Evolutionary conservation across 2,329 filamentous ascomycete genomes (phyloP).

Genomic region (Chaetomium olivaceum): DNA sequence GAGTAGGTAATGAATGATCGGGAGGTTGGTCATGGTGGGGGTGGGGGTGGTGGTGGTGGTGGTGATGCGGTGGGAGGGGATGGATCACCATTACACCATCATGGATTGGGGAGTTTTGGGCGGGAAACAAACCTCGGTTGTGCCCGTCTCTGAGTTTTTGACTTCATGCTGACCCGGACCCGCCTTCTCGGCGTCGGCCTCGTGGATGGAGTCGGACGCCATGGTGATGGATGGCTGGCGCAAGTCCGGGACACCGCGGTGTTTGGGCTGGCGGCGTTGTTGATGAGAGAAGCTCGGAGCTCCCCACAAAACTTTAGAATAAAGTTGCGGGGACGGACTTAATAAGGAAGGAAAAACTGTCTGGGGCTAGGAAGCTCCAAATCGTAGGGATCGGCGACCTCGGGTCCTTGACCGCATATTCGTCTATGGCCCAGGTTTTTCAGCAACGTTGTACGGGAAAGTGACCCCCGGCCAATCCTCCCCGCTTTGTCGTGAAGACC

Average conservation of each 20-base stretch:
- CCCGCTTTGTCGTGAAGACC: background rate
- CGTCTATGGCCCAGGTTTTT: background rate
- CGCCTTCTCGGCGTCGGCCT: slow-evolving; percentile 12
- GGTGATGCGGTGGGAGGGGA: background rate
- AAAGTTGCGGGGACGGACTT: background rate
- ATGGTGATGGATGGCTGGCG: background rate
- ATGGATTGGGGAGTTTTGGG: background rate
- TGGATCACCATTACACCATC: too few species aligned
- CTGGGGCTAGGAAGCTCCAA: background rate
- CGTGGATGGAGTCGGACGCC: slow-evolving; percentile 6
- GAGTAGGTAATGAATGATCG: too few species aligned
- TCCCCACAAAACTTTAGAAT: background rate
- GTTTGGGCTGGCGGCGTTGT: background rate
- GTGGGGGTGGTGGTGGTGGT: background rate
- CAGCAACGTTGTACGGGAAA: background rate
- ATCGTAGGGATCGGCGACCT: background rate
- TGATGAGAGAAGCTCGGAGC: background rate
- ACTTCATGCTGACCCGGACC: background rate
- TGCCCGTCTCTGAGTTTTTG: background rate
- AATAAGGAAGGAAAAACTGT: background rate
- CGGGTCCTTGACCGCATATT: background rate
- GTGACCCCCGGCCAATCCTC: background rate
- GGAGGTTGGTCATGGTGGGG: too few species aligned
- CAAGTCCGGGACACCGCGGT: background rate
- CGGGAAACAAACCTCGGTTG: background rate